phyloP scores from a whole-genome alignment of 208 protist genomes.

The Crithidia bombi region DNA sequence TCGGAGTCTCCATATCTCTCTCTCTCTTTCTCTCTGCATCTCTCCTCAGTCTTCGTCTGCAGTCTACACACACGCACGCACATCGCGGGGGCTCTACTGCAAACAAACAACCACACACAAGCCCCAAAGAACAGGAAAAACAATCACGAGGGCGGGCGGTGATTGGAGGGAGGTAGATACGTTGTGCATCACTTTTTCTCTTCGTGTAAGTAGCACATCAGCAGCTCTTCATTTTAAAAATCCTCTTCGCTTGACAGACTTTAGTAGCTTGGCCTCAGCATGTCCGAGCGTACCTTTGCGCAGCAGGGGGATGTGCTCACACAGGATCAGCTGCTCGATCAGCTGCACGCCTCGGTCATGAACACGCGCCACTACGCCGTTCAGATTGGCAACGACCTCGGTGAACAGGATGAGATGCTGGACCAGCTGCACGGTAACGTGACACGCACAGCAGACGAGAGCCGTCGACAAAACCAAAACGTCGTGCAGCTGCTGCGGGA shows the following conservation, averaged over 20 bases:
- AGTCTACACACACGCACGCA: too few species aligned
- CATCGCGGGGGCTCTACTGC: too few species aligned
- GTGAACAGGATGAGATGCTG: constrained; percentile 81
- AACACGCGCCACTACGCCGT: constrained; percentile 83
- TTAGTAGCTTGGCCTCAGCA: background rate
- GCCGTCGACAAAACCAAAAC: constrained; percentile 79
- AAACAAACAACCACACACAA: too few species aligned
- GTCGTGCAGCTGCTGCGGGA: constrained; percentile 71
- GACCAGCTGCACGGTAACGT: constrained; percentile 66
- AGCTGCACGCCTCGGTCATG: constrained; percentile 85
- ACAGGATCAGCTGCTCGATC: constrained; percentile 81
- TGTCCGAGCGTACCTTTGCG: constrained; percentile 21
- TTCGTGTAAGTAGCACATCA: too few species aligned
- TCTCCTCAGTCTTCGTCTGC: too few species aligned
- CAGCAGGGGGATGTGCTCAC: constrained; percentile 42
- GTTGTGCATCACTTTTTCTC: too few species aligned
- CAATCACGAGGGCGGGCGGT: too few species aligned
- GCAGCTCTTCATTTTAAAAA: too few species aligned
- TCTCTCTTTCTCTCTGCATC: too few species aligned
- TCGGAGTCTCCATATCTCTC: too few species aligned
- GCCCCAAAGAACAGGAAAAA: too few species aligned
- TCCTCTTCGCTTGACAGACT: background rate
- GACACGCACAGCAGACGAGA: constrained; percentile 63
- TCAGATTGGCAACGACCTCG: constrained; percentile 72
- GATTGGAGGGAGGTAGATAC: too few species aligned